A percentile compares a stretch with the other conserved stretches of the same genome.
Evolutionary conservation across 192 early-diverging fungal species (phyloP).

Genomic region (Backusella sp.): DNA sequence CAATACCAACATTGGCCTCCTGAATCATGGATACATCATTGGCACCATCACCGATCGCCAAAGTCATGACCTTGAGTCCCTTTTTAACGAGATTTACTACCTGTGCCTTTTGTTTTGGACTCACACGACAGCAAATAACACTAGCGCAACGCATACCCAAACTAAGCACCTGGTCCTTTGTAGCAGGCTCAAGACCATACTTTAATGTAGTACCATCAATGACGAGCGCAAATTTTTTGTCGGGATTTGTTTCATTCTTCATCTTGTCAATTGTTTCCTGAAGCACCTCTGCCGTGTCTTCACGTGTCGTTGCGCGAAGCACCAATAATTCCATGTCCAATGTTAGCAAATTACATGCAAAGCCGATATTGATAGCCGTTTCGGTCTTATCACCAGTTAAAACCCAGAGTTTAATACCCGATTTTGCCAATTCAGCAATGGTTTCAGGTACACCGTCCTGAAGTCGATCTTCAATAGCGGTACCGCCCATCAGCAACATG

Average conservation of each 20-base stretch:
- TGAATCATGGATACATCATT: constrained; percentile 99
- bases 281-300: constrained; percentile 63
- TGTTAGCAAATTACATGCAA: constrained; percentile 87
- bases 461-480: constrained; percentile 96
- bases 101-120: constrained; percentile 93
- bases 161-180: constrained; percentile 61
- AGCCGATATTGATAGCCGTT: constrained; percentile 98
- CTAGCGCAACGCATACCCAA: constrained; percentile 79
- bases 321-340: constrained; percentile 83
- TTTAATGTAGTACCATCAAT: constrained; percentile 93
- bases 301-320: constrained; percentile 57
- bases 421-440: constrained; percentile 78
- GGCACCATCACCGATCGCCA: constrained; percentile 95
- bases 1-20: constrained; percentile 92
- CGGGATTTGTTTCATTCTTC: constrained; percentile 21
- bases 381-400: constrained; percentile 97
- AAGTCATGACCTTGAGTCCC: constrained; percentile 78
- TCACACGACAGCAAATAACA: constrained; percentile 95
- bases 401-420: constrained; percentile 96
- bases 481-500: constrained; percentile 87
- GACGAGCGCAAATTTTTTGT: constrained; percentile 62
- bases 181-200: constrained; percentile 64
- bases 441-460: constrained; percentile 97
- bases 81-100: constrained; percentile 89
- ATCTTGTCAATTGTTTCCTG: constrained; percentile 65